These are phyloP conservation scores for Pseudonectria foliicola DNA, from an alignment of 2,329 filamentous ascomycete species.

Conservation along the genomic window DNA sequence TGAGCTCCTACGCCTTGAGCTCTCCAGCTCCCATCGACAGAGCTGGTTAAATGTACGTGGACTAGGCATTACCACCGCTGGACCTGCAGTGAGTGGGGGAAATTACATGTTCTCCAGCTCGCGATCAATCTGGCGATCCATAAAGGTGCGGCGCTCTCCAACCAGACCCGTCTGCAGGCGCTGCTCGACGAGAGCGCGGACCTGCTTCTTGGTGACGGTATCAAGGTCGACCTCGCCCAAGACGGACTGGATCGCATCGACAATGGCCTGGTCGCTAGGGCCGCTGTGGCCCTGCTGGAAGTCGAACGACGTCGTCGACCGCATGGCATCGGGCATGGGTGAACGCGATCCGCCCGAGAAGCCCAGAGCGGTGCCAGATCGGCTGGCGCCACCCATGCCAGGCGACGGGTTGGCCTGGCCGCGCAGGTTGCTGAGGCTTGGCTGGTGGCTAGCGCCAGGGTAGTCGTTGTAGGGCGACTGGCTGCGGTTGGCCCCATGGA, in stretches of 20 bases:
- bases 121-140: slow-evolving; percentile 87
- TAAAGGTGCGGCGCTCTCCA: slow-evolving; percentile 79
- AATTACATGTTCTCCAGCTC: slow-evolving; percentile 87
- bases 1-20: too few relatives aligned
- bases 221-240: slow-evolving; percentile 87
- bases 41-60: neutral
- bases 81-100: neutral
- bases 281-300: slow-evolving; percentile 55
- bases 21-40: too few relatives aligned
- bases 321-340: slow-evolving; percentile 39
- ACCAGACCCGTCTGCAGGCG: slow-evolving; percentile 81
- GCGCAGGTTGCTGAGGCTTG: slow-evolving; percentile 56
- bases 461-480: slow-evolving; percentile 53
- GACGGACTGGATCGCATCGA: slow-evolving; percentile 77
- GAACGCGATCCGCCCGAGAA: slow-evolving; percentile 40
- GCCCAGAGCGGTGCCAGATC: slow-evolving; percentile 41
- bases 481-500: slow-evolving; percentile 40
- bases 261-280: slow-evolving; percentile 72
- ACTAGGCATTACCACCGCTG: neutral
- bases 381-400: slow-evolving; percentile 27
- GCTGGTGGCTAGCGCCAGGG: slow-evolving; percentile 35
- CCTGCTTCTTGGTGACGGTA: slow-evolving; percentile 97
- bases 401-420: slow-evolving; percentile 42
- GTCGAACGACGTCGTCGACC: slow-evolving; percentile 49
- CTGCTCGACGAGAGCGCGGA: slow-evolving; percentile 85